These are phyloP conservation scores for Phtheirospermum japonicum DNA, from an alignment of 257 asterid species.

Conservation along the genomic window DNA sequence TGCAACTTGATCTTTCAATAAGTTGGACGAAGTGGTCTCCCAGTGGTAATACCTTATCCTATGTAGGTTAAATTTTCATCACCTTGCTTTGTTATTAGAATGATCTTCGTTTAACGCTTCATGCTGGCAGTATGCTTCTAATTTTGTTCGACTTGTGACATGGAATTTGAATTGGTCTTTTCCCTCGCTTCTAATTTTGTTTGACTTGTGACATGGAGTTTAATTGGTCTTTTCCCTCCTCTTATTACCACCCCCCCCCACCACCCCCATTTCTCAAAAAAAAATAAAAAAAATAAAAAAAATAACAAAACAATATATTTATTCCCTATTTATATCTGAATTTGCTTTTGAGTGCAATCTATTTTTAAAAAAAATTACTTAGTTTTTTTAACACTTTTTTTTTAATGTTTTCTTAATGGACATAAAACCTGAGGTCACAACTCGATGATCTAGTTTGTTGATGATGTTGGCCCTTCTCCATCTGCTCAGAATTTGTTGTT, in stretches of 20 bases:
- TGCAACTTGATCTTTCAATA: conserved; percentile 93
- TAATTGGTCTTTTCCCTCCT: too few relatives aligned
- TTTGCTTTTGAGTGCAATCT: conserved; percentile 6
- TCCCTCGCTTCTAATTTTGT: neutral
- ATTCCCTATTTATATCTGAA: conserved; percentile 1
- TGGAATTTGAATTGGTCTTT: neutral
- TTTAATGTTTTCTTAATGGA: conserved; percentile 21
- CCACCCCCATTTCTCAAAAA: too few relatives aligned
- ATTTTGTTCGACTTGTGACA: neutral
- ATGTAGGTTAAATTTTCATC: conserved; percentile 70
- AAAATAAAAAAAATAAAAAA: too few relatives aligned
- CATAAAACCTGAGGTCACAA: conserved; percentile 67
- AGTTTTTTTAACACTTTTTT: neutral
- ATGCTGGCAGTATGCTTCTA: conserved; percentile 6
- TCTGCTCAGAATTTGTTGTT: conserved; percentile 94
- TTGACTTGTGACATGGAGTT: too few relatives aligned
- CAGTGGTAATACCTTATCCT: conserved; percentile 84
- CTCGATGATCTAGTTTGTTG: conserved; percentile 96
- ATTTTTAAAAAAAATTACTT: conserved; percentile 7
- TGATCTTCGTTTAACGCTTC: conserved; percentile 17
- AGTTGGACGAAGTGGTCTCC: conserved; percentile 99
- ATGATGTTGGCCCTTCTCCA: conserved; percentile 94
- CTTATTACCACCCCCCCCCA: too few relatives aligned
- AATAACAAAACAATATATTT: neutral
- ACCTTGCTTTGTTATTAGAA: conserved; percentile 24